Evolutionary conservation across 1,284 basidiomycete species (phyloP), one percentile per base, ranked within the genome.

Genomic region (Malassezia psittaci): DNA sequence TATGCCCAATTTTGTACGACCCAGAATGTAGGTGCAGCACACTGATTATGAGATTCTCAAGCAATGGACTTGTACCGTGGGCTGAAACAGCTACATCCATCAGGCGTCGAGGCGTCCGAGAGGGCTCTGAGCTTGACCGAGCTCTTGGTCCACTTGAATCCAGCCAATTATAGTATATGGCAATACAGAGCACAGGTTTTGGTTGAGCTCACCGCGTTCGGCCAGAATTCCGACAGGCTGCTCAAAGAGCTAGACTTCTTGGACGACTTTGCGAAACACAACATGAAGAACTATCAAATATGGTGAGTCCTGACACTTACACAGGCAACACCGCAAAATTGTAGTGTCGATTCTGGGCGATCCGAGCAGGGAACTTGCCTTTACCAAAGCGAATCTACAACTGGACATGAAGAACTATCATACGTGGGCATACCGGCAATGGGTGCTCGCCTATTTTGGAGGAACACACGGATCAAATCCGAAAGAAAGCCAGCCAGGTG

Each of bases 281-380:
- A 70, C 39, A 69, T 74, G 70, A 74, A 74, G 48, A 60, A 56
- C 49, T 74, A 74, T 39, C 72, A 74, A 50, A 68, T 74, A 2
- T 74, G 72, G 65, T 60, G 42, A 39, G 58, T 39, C 7, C 1
- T n/a, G 19, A 6, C 10, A 4, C 47, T 51, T n/a, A 45, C 35
- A 9, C 33, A 63, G 61, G 68, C 69, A 72, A 49, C 69, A 72
- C 19, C 57, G 69, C 5, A 51, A 63, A 15, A 11, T 69, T 7
- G 51, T 72, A 4, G 65, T 70, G 0, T 38, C 59, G 0, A 61
- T 62, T 10, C 49, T 69, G 5, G 65, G 60, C 0, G 61, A 66
- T 12, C 69, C 66, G 3, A 52, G 48, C 5, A 29, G 49, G 1
- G 72, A 74, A 35, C 47, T 74, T 7, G 54, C 44, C 9, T 72